Percentiles rank a stretch among this genome's conserved stretches.
Evolutionary conservation across 305 asterid genomes (phyloP).

Genomic region (Fraxinus floribunda): DNA sequence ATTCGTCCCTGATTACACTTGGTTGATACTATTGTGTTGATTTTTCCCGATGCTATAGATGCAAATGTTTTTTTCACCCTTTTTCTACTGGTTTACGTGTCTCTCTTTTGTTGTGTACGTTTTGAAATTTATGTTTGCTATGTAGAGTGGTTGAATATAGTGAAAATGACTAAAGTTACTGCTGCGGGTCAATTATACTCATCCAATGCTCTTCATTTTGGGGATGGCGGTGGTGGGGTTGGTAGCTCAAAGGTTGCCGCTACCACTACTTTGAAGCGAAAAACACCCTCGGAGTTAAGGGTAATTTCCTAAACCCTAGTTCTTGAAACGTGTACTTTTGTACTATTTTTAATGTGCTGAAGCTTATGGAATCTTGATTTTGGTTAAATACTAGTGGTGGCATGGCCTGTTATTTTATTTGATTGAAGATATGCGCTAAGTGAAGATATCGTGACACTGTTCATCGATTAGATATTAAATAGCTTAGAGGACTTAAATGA

Average conservation of each 20-base stretch:
- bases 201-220: conserved; percentile 48
- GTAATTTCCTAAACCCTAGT: conserved; percentile 37
- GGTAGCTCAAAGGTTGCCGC: conserved; percentile 33
- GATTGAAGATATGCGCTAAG: background rate
- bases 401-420: background rate
- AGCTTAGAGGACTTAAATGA: background rate
- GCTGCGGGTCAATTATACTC: conserved; percentile 51
- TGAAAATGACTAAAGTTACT: conserved; percentile 68
- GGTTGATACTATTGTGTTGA: too few relatives aligned
- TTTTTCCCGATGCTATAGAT: too few relatives aligned
- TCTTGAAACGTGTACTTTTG: conserved; percentile 9
- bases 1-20: too few relatives aligned
- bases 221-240: conserved; percentile 41
- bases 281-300: conserved; percentile 86
- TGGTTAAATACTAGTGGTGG: background rate
- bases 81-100: too few relatives aligned
- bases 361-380: background rate
- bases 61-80: too few relatives aligned
- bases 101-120: background rate
- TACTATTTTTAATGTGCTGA: background rate
- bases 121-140: background rate
- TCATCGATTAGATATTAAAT: background rate
- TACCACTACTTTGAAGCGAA: conserved; percentile 58
- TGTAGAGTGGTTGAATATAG: conserved; percentile 16
- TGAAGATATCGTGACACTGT: background rate